Conservation (phyloP, 148 eudicot species). For the Camellia japonica region DNA sequence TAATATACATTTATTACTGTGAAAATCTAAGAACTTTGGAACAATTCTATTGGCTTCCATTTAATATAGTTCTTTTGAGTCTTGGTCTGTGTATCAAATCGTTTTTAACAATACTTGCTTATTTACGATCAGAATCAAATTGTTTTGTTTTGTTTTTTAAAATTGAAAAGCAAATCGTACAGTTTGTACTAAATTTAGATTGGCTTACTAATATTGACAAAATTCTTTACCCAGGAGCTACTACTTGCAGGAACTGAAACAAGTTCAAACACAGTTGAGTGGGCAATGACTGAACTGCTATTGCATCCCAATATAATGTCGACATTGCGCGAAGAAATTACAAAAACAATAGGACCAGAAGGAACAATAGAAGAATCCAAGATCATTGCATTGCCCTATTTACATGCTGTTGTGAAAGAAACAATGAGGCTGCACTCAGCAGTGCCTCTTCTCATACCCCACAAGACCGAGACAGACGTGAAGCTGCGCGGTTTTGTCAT, state of each 20-base stretch:
- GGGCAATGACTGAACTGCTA: conserved; percentile 16
- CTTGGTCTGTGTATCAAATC: too few relatives aligned
- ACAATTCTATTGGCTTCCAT: too few relatives aligned
- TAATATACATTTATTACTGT: too few relatives aligned
- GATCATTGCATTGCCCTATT: not conserved
- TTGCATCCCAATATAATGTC: not conserved
- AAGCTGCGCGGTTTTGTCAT: not conserved
- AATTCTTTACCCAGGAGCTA: too few relatives aligned
- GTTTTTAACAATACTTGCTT: too few relatives aligned
- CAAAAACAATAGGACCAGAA: not conserved
- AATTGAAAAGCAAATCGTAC: too few relatives aligned
- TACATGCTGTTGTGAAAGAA: conserved; percentile 14
- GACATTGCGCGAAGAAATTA: not conserved
- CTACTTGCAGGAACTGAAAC: conserved; percentile 6
- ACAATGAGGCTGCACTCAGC: conserved; percentile 16
- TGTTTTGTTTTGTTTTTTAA: too few relatives aligned
- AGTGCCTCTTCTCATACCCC: conserved; percentile 2
- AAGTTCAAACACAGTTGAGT: not conserved
- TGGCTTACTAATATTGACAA: too few relatives aligned
- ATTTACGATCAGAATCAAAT: too few relatives aligned
- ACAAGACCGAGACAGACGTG: conserved; percentile 5
- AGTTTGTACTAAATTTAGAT: too few relatives aligned
- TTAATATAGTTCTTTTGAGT: too few relatives aligned
- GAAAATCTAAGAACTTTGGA: too few relatives aligned
- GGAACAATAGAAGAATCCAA: conserved; percentile 7